Percentiles rank a stretch among this genome's conserved stretches.
These are phyloP conservation scores for Yarrowia keelungensis DNA, from an alignment of 805 yeast genomes.

Conservation along the genomic window DNA sequence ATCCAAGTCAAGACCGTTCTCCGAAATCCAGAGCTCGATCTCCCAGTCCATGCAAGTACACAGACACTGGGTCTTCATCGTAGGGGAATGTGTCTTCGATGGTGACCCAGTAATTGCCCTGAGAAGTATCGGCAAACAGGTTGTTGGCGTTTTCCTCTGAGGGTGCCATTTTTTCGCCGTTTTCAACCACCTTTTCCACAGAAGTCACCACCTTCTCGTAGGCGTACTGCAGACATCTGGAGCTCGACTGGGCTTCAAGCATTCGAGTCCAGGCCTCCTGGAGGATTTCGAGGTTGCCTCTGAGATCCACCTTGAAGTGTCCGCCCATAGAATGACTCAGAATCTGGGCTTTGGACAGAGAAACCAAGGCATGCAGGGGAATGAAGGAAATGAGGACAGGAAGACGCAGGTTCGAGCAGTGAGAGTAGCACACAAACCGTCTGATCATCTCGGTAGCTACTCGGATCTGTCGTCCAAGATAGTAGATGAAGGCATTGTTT, in stretches of 20 bases:
- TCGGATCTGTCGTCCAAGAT: slow-evolving; percentile 22
- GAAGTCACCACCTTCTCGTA: slow-evolving; percentile 16
- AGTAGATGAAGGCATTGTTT: slow-evolving; percentile 25
- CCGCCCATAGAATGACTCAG: slow-evolving; percentile 9
- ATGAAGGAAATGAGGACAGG: slow-evolving; percentile 27
- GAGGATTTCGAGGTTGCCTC: slow-evolving; percentile 5
- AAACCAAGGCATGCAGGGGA: slow-evolving; percentile 27
- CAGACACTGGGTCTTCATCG: slow-evolving; percentile 14
- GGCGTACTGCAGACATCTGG: slow-evolving; percentile 28
- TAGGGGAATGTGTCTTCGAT: slow-evolving; percentile 7
- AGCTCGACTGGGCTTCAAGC: neutral
- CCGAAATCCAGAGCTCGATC: slow-evolving; percentile 33
- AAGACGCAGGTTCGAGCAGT: neutral
- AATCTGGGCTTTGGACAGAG: slow-evolving; percentile 28
- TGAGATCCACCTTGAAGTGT: slow-evolving; percentile 16
- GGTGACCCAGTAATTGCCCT: slow-evolving; percentile 17
- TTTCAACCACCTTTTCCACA: slow-evolving; percentile 15
- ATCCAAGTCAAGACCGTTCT: neutral
- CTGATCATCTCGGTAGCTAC: slow-evolving; percentile 20
- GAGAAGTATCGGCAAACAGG: neutral
- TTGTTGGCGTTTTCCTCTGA: neutral
- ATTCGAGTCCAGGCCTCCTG: slow-evolving; percentile 5
- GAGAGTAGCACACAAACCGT: slow-evolving; percentile 4
- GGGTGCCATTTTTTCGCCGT: slow-evolving; percentile 6
- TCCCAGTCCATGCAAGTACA: slow-evolving; percentile 15